Evolutionary conservation across 441 rosid species (phyloP), one percentile per base, ranked within the genome.

Genomic region (Jatropha multifida): DNA sequence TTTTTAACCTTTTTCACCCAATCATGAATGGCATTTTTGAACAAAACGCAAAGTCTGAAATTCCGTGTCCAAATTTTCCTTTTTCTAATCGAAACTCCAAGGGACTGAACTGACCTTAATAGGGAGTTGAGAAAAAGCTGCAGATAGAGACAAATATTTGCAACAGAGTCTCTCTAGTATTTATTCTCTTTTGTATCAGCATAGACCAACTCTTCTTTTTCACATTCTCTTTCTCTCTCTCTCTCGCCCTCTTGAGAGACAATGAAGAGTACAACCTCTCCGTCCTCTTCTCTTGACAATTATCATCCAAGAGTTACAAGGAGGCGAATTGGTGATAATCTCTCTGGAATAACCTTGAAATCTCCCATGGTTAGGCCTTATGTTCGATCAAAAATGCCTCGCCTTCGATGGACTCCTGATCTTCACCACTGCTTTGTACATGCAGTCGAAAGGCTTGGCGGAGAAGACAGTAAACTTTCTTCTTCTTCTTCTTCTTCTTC

Each of bases 341-440:
- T 13, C 7, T 20, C 26, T 20, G 73, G 52, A 12, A 73, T 49
- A 48, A 70, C 80, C 81, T 58, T 78, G 64, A 85, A 51, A 74
- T 64, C 76, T 7, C 72, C 87, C 7, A 26, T 23, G 8, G 97
- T 90, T 69, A 88, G 99, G 81, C 98, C 91, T 42, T 96, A 96
- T 76, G 83, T 92, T 78, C 86, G 99, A 71, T 96, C 98, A 10
- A 94, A 94, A 59, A 83, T 90, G 69, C 98, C 99, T 65, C 85
- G 99, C n/a, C 85, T 96, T 67, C 83, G 98, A 73, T 96, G 99
- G 99, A 94, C 98, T 40, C 93, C 99, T 48, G 91, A 94, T 76
- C 98, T 96, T 73, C 99, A 96, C 79, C 98, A 78, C 74, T 90
- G 94, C 80, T 96, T 94, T 74, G 90, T 94, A 78, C 90, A 87